A percentile compares a stretch with the other conserved stretches of the same genome.
phyloP scores from a whole-genome alignment of 345 rosid genomes.

The Rubroshorea leprosula region DNA sequence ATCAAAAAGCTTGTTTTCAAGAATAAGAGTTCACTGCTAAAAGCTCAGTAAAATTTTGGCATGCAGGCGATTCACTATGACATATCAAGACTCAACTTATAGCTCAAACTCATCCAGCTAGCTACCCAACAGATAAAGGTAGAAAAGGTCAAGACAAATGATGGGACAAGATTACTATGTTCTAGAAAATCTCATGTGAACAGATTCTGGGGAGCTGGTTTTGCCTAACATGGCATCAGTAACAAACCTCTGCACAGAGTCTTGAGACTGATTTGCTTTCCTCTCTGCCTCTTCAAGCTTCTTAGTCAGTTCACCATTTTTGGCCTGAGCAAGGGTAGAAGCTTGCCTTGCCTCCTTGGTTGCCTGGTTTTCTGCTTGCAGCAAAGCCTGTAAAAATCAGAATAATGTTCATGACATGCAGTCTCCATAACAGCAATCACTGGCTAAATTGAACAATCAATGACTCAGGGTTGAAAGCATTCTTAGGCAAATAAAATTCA shows the following conservation, averaged over 20 bases:
- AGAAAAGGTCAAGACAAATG: not conserved
- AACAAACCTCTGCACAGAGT: slow-evolving; percentile 77
- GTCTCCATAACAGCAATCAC: not conserved
- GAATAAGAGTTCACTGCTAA: no score
- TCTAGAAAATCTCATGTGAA: not conserved
- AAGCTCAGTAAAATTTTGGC: not conserved
- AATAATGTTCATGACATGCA: slow-evolving; percentile 19
- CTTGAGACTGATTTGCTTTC: slow-evolving; percentile 70
- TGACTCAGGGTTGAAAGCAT: not conserved
- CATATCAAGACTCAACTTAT: not conserved
- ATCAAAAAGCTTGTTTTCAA: not conserved
- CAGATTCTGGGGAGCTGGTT: not conserved
- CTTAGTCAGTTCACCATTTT: slow-evolving; percentile 51
- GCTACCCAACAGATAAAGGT: not conserved
- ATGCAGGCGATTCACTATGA: not conserved
- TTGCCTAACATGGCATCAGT: not conserved
- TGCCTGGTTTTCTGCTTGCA: slow-evolving; percentile 47
- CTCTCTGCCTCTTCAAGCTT: slow-evolving; percentile 65
- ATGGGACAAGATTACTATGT: not conserved
- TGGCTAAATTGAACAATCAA: not conserved
- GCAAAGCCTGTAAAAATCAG: slow-evolving; percentile 37
- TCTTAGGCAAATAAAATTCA: not conserved
- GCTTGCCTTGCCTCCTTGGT: slow-evolving; percentile 67
- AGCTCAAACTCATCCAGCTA: slow-evolving; percentile 9
- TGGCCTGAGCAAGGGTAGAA: slow-evolving; percentile 36